phyloP scores from a whole-genome alignment of 2,329 filamentous ascomycete species.

The Arthrocladium fulminans region DNA sequence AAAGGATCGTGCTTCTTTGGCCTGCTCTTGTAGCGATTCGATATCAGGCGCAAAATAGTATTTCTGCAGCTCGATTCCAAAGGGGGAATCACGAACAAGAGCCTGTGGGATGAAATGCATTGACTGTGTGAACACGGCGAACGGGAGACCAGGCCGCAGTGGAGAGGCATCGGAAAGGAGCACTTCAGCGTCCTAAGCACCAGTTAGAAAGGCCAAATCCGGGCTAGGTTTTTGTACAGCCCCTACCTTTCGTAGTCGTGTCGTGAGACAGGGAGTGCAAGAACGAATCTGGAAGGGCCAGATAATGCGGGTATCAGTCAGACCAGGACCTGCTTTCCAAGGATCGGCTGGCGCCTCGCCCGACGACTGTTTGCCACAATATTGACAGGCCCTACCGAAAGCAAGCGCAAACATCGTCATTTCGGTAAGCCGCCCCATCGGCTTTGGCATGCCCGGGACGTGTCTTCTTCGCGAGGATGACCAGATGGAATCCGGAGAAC shows the following conservation, averaged over 20 bases:
- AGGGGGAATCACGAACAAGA: conserved; percentile 40
- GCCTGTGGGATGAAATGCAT: conserved; percentile 52
- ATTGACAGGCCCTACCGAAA: conserved; percentile 56
- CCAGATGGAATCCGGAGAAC: conserved; percentile 62
- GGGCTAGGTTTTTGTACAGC: conserved; percentile 4
- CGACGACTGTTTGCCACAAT: conserved; percentile 46
- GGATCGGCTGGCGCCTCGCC: conserved; percentile 27
- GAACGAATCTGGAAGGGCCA: conserved; percentile 63
- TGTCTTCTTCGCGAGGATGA: conserved; percentile 56
- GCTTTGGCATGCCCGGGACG: conserved; percentile 59
- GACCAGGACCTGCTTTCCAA: conserved; percentile 55
- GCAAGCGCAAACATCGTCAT: conserved; percentile 68
- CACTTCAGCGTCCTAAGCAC: conserved; percentile 58
- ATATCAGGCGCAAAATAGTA: conserved; percentile 57
- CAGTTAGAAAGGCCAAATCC: conserved; percentile 21
- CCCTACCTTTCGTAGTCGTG: conserved; percentile 57
- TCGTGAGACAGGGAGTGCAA: conserved; percentile 58
- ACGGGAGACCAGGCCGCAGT: conserved; percentile 60
- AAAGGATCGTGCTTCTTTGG: conserved; percentile 55
- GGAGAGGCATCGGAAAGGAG: conserved; percentile 55
- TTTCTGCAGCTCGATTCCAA: conserved; percentile 47
- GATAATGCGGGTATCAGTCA: conserved; percentile 51
- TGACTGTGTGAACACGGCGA: conserved; percentile 55
- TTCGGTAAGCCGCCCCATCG: conserved; percentile 57
- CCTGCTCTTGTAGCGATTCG: conserved; percentile 36